Percentiles rank a stretch among this genome's conserved stretches.
These are phyloP conservation scores for Aspergillus biplanus DNA, from an alignment of 495 filamentous ascomycete genomes.

Conservation along the genomic window DNA sequence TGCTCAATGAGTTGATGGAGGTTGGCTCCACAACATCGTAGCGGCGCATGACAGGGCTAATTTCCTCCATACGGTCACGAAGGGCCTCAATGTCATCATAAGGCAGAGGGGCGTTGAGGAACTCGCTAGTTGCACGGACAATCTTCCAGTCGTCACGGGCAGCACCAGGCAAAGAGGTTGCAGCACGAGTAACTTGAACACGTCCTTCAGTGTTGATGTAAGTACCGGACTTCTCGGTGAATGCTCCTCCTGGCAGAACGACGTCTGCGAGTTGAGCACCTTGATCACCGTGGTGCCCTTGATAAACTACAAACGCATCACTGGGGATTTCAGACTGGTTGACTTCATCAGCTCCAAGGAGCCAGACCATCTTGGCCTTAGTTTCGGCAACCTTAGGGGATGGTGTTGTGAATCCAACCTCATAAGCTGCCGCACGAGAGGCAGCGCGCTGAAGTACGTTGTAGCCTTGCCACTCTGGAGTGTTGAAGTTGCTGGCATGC, in stretches of 20 bases:
- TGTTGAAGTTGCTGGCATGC: conserved; percentile 83
- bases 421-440: conserved; percentile 89
- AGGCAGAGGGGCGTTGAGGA: conserved; percentile 81
- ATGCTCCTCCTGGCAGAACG: conserved; percentile 89
- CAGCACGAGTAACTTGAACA: conserved; percentile 87
- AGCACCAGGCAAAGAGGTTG: conserved; percentile 82
- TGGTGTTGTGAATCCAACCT: conserved; percentile 89
- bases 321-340: conserved; percentile 79
- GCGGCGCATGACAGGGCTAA: conserved; percentile 81
- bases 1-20: conserved; percentile 71
- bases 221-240: conserved; percentile 96
- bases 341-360: conserved; percentile 94
- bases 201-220: conserved; percentile 98
- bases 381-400: conserved; percentile 76
- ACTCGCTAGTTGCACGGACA: conserved; percentile 86
- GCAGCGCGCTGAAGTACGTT: conserved; percentile 93
- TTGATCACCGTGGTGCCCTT: conserved; percentile 94
- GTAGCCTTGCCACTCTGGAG: conserved; percentile 94
- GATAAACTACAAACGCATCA: conserved; percentile 94
- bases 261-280: conserved; percentile 93
- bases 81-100: conserved; percentile 90
- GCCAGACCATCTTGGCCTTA: conserved; percentile 93
- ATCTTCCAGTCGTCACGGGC: conserved; percentile 99
- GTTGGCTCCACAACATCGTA: conserved; percentile 90
- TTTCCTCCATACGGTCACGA: conserved; percentile 91